Conservation (phyloP, 805 yeast genomes). For the Wickerhamomyces strasburgensis region DNA sequence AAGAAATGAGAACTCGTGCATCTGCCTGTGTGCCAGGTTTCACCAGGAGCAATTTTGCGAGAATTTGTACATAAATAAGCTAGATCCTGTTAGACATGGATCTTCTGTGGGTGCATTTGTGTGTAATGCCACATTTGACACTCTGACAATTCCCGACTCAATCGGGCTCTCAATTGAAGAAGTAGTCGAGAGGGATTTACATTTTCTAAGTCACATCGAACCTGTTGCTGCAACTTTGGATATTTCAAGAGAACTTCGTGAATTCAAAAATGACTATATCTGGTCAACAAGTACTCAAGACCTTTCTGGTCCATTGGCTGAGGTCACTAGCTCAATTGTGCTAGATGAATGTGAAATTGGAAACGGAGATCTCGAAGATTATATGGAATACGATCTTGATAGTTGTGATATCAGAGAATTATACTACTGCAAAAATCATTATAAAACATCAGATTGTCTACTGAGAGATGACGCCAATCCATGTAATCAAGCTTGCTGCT, state of each 20-base stretch:
- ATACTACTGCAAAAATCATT: constrained; percentile 21
- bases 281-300: constrained; percentile 9
- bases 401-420: constrained; percentile 24
- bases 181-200: constrained; percentile 9
- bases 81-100: no score
- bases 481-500: constrained; percentile 25
- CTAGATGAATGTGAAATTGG: constrained; percentile 21
- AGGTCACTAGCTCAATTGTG: constrained; percentile 9
- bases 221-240: constrained; percentile 12
- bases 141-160: no score
- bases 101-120: no score
- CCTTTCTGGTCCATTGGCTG: neutral
- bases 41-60: no score
- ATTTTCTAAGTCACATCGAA: constrained; percentile 9
- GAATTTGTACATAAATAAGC: no score
- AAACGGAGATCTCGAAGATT: constrained; percentile 10
- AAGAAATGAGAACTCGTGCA: no score
- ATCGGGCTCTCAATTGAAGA: constrained; percentile 12
- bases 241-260: constrained; percentile 11
- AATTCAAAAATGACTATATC: constrained; percentile 14
- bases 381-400: constrained; percentile 16
- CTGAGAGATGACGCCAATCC: constrained; percentile 10
- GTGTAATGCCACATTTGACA: no score
- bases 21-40: no score
- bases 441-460: constrained; percentile 14